Percentiles rank a stretch among this genome's conserved stretches.
Conservation (phyloP, 202 grass and related monocot species). For the Bolboschoenoplectus hybrid region DNA sequence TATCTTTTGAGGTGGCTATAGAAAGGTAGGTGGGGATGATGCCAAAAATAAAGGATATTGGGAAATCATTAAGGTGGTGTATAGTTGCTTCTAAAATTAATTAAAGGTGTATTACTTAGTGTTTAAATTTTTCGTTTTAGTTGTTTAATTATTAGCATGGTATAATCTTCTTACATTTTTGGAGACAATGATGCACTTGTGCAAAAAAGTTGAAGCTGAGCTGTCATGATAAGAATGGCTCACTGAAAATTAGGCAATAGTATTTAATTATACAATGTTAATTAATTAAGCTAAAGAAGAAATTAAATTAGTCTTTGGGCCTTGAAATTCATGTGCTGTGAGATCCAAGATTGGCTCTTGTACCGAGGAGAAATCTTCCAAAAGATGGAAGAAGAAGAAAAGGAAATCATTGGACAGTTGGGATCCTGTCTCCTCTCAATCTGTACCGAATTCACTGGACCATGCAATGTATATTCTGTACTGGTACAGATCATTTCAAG, state of each 20-base stretch:
- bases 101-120: conserved; percentile 30
- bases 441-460: background rate
- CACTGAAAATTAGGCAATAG: background rate
- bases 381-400: conserved; percentile 6
- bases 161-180: conserved; percentile 22
- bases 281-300: background rate
- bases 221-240: conserved; percentile 32
- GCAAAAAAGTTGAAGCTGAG: conserved; percentile 21
- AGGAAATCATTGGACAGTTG: conserved; percentile 9
- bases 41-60: conserved; percentile 36
- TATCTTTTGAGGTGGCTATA: conserved; percentile 37
- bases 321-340: conserved; percentile 26
- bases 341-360: conserved; percentile 31
- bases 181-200: conserved; percentile 1
- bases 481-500: background rate
- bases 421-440: conserved; percentile 7
- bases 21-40: conserved; percentile 18
- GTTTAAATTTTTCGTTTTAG: background rate
- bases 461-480: background rate
- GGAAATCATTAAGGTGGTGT: conserved; percentile 40
- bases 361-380: conserved; percentile 19
- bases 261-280: background rate
- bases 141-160: background rate
- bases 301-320: background rate
- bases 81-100: conserved; percentile 32